Conservation (phyloP, 768 basidiomycete species). For the Sarcodon aspratus region DNA sequence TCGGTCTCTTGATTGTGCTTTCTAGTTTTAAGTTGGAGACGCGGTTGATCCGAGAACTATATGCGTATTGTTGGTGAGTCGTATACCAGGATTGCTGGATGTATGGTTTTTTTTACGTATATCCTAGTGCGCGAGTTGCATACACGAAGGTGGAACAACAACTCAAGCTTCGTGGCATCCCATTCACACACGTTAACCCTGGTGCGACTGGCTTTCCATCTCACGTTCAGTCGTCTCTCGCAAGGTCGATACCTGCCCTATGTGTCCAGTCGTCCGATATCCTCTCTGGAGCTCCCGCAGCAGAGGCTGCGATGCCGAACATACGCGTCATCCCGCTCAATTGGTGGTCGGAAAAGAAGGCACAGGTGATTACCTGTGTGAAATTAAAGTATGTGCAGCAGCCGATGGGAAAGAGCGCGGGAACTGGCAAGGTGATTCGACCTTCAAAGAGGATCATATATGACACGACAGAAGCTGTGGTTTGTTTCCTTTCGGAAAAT, state of each 20-base stretch:
- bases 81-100: not conserved
- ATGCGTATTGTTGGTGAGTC: conserved; percentile 77
- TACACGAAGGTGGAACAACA: conserved; percentile 83
- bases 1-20: not conserved
- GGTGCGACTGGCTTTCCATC: conserved; percentile 22
- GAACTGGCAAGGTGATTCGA: conserved; percentile 50
- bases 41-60: conserved; percentile 64
- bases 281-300: conserved; percentile 72
- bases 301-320: conserved; percentile 88
- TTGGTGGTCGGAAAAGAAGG: conserved; percentile 83
- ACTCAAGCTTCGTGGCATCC: conserved; percentile 72
- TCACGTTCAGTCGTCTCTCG: conserved; percentile 60
- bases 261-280: conserved; percentile 78
- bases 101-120: not conserved
- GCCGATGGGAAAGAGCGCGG: conserved; percentile 61
- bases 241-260: conserved; percentile 70
- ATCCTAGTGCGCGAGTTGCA: conserved; percentile 72
- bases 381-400: conserved; percentile 87
- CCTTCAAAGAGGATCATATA: conserved; percentile 85
- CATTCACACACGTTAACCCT: conserved; percentile 69
- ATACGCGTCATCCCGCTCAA: conserved; percentile 81
- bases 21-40: conserved; percentile 56
- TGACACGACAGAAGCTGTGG: conserved; percentile 79
- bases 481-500: conserved; percentile 80
- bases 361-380: conserved; percentile 71